Conservation (phyloP, 306 rosid genomes). For the Sechiopsis laciniata region DNA sequence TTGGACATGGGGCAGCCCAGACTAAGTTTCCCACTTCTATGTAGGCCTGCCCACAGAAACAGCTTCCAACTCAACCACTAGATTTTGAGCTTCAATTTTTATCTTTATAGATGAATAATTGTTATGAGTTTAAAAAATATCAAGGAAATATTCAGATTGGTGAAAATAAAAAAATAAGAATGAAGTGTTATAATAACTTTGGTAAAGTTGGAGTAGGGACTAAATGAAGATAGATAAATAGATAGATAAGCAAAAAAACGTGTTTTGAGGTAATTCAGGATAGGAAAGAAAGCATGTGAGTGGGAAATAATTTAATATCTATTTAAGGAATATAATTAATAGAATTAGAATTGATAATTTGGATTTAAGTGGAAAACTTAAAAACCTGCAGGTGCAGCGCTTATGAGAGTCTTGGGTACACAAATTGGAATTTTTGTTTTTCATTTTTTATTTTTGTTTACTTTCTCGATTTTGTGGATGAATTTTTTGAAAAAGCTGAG, state of each 20-base stretch:
- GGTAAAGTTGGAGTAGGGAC: not conserved
- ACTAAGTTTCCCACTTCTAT: not conserved
- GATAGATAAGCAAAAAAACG: not conserved
- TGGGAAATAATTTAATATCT: not conserved
- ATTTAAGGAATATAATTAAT: not conserved
- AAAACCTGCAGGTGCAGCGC: constrained; percentile 1
- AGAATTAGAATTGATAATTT: not conserved
- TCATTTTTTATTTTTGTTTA: not conserved
- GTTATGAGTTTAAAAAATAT: not conserved
- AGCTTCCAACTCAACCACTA: not conserved
- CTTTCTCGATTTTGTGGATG: not conserved
- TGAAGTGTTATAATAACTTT: not conserved
- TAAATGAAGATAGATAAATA: not conserved
- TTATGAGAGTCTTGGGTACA: not conserved
- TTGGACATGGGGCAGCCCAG: not conserved
- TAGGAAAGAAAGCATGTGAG: not conserved
- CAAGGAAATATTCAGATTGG: not conserved
- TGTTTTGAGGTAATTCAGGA: not conserved
- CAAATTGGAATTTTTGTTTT: not conserved
- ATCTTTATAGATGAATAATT: not conserved
- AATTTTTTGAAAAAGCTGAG: constrained; percentile 23
- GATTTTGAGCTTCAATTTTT: not conserved
- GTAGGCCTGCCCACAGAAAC: not conserved
- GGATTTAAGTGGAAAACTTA: not conserved
- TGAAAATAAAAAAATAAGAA: too few relatives aligned